Conservation (phyloP, 2,329 filamentous ascomycete species). For the Diplocarpon rosae region DNA sequence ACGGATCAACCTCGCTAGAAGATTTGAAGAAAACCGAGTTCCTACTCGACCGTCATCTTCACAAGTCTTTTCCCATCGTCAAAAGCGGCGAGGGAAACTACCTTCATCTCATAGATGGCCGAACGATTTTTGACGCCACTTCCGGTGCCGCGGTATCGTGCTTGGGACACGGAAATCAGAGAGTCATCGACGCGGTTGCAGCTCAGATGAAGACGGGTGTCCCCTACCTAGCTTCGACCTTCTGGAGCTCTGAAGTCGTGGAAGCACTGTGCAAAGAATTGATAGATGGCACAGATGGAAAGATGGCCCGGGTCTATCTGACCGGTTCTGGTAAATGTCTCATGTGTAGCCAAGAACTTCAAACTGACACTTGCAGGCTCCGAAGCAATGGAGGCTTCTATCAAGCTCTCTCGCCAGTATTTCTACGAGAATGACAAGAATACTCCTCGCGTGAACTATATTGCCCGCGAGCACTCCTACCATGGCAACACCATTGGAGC, state of each 20-base stretch:
- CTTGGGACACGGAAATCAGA: conserved; percentile 54
- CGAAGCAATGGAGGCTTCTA: conserved; percentile 57
- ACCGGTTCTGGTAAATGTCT: conserved; percentile 41
- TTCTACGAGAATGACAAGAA: conserved; percentile 41
- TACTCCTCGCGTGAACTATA: conserved; percentile 45
- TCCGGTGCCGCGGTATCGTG: conserved; percentile 63
- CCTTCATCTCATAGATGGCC: conserved; percentile 32
- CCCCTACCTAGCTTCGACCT: conserved; percentile 46
- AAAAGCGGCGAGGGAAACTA: conserved; percentile 21
- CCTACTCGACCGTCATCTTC: conserved; percentile 22
- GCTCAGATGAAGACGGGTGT: conserved; percentile 45
- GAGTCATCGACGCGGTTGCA: conserved; percentile 48
- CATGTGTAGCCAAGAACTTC: background rate
- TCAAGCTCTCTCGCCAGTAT: conserved; percentile 59
- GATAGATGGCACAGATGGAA: conserved; percentile 30
- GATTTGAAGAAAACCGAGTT: conserved; percentile 14
- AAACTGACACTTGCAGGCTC: conserved; percentile 35
- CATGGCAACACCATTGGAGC: conserved; percentile 61
- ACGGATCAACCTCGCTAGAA: conserved; percentile 2
- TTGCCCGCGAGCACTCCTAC: conserved; percentile 54
- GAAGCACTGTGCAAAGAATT: conserved; percentile 37
- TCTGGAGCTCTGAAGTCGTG: conserved; percentile 42
- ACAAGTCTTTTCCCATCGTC: conserved; percentile 23
- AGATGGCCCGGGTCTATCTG: conserved; percentile 44
- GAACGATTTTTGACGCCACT: conserved; percentile 58